phyloP scores from a whole-genome alignment of 176 grass and related monocot genomes.

The Lolium perenne region DNA sequence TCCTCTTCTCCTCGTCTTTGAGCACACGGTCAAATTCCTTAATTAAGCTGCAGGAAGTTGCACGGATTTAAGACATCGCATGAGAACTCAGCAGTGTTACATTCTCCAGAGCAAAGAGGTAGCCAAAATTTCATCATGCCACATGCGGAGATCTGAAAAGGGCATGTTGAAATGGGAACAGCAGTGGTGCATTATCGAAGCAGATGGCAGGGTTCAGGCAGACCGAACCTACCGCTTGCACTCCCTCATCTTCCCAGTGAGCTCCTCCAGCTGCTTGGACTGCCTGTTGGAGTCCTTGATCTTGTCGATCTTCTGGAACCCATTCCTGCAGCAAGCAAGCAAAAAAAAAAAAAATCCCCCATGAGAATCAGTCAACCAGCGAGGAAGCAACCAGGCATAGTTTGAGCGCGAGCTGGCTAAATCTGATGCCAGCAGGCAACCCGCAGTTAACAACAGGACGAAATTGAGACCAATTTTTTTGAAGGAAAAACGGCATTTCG shows the following conservation, averaged over 20 bases:
- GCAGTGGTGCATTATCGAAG: neutral
- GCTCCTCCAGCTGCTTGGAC: conserved; percentile 90
- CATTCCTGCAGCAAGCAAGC: conserved; percentile 70
- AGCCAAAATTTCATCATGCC: neutral
- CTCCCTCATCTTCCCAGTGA: conserved; percentile 94
- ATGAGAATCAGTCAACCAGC: neutral
- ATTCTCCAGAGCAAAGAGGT: neutral
- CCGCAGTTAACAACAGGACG: neutral
- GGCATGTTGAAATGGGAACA: neutral
- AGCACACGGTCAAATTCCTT: conserved; percentile 84
- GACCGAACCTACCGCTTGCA: conserved; percentile 88
- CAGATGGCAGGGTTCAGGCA: neutral
- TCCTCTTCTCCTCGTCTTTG: conserved; percentile 82
- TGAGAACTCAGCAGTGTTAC: neutral
- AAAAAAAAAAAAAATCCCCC: neutral
- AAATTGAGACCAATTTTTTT: neutral
- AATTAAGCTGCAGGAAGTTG: conserved; percentile 63
- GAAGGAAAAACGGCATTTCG: neutral
- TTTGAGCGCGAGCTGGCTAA: neutral
- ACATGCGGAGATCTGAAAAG: conserved; percentile 9
- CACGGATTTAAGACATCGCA: neutral
- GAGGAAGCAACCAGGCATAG: neutral
- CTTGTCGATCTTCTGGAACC: conserved; percentile 98
- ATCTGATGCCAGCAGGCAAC: conserved; percentile 6
- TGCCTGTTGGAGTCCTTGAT: conserved; percentile 96